These are phyloP conservation scores for Raddia guianensis DNA, from an alignment of 176 grass and related monocot genomes.

Conservation along the genomic window DNA sequence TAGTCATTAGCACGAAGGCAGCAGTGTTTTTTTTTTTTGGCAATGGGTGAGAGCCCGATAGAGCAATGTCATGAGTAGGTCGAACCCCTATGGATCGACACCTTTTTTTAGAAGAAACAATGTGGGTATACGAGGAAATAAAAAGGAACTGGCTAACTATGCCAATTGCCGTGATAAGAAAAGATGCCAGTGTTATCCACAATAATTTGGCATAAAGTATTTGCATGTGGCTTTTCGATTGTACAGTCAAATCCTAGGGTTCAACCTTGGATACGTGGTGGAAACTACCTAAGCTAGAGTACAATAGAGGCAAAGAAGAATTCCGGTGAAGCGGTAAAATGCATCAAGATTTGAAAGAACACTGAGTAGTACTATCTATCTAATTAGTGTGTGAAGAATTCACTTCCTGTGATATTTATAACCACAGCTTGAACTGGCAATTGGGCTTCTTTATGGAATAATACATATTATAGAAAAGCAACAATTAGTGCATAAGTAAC, in stretches of 20 bases:
- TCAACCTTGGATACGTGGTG: not conserved
- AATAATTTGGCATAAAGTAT: not conserved
- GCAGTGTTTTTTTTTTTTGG: not conserved
- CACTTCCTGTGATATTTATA: too few species aligned
- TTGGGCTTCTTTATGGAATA: not conserved
- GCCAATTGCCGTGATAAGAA: not conserved
- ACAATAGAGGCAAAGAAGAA: not conserved
- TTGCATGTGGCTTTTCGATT: not conserved
- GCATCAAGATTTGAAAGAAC: not conserved
- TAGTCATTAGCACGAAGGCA: not conserved
- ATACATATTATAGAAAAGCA: not conserved
- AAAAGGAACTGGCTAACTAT: not conserved
- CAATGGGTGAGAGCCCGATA: not conserved
- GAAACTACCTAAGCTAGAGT: not conserved
- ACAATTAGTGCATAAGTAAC: not conserved
- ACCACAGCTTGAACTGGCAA: too few species aligned
- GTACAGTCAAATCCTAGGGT: not conserved
- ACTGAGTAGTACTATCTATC: too few species aligned
- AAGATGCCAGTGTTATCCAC: too few species aligned
- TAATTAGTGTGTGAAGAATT: too few species aligned
- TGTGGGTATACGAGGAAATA: not conserved
- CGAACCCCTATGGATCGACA: not conserved
- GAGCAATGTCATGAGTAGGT: not conserved
- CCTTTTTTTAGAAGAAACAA: not conserved
- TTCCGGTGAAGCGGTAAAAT: conserved; percentile 6